A percentile compares a stretch with the other conserved stretches of the same genome.
Conservation (phyloP, 305 asterid species). For the Fraxinus platypoda region DNA sequence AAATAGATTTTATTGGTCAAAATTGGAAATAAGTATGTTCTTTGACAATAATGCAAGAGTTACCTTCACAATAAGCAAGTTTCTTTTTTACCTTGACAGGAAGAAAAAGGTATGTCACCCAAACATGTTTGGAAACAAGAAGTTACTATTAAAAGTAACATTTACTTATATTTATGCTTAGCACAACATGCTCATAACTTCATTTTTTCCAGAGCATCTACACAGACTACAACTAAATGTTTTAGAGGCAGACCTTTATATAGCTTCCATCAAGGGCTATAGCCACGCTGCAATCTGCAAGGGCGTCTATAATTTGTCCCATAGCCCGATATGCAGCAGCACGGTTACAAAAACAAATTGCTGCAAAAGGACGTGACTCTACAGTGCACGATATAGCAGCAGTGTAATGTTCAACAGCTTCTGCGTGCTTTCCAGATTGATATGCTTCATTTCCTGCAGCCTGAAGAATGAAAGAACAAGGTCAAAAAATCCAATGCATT, state of each 20-base stretch:
- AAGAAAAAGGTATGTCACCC: neutral
- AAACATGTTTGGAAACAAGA: neutral
- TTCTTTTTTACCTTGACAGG: neutral
- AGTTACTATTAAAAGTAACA: neutral
- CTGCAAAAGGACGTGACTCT: constrained; percentile 91
- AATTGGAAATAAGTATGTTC: neutral
- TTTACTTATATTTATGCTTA: neutral
- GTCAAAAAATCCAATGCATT: constrained; percentile 10
- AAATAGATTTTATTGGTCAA: neutral
- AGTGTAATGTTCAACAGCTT: constrained; percentile 87
- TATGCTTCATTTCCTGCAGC: constrained; percentile 94
- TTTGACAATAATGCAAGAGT: neutral
- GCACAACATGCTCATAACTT: neutral
- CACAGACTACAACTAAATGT: constrained; percentile 21
- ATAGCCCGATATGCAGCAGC: constrained; percentile 92
- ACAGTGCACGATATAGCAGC: constrained; percentile 79
- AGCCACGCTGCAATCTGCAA: constrained; percentile 95
- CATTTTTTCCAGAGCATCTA: neutral
- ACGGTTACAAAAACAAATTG: constrained; percentile 94
- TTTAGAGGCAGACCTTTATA: constrained; percentile 61
- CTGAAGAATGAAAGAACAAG: constrained; percentile 45
- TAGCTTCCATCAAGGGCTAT: constrained; percentile 87
- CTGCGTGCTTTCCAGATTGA: constrained; percentile 76
- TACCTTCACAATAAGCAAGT: neutral
- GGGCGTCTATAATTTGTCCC: constrained; percentile 91